phyloP scores from a whole-genome alignment of 2,329 filamentous ascomycete genomes.

The Aspergillus clavatus region DNA sequence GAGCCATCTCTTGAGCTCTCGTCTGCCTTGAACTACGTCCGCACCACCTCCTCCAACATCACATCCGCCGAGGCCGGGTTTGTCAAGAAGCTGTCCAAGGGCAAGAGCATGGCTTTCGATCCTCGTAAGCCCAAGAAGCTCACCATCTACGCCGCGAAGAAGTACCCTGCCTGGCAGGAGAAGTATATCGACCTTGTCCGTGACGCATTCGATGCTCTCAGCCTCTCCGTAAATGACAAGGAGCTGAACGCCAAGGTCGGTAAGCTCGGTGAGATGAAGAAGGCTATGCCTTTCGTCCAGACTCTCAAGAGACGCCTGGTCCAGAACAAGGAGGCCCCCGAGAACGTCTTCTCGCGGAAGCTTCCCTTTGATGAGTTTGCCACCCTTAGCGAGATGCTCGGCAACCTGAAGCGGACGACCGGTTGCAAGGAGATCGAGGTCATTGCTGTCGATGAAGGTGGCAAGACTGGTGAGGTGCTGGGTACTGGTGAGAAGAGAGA shows the following conservation, averaged over 20 bases:
- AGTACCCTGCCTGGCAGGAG: slow-evolving; percentile 86
- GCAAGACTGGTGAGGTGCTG: slow-evolving; percentile 43
- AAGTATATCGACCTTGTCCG: slow-evolving; percentile 79
- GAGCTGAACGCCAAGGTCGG: slow-evolving; percentile 70
- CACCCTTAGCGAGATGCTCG: slow-evolving; percentile 71
- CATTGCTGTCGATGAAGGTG: slow-evolving; percentile 61
- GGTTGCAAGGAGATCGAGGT: slow-evolving; percentile 68
- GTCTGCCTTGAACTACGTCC: slow-evolving; percentile 78
- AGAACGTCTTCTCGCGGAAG: slow-evolving; percentile 73
- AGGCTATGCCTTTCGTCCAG: slow-evolving; percentile 96
- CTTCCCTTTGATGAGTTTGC: slow-evolving; percentile 79
- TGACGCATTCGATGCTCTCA: slow-evolving; percentile 61
- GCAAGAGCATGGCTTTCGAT: slow-evolving; percentile 79
- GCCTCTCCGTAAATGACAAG: slow-evolving; percentile 70
- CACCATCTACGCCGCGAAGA: slow-evolving; percentile 73
- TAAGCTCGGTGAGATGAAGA: slow-evolving; percentile 81
- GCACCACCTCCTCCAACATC: slow-evolving; percentile 68
- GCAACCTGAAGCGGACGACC: slow-evolving; percentile 70
- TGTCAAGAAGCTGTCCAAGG: slow-evolving; percentile 87
- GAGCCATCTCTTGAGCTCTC: slow-evolving; percentile 62
- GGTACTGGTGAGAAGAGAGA: slow-evolving; percentile 51
- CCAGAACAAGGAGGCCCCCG: slow-evolving; percentile 57
- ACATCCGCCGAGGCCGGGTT: slow-evolving; percentile 71
- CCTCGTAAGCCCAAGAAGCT: slow-evolving; percentile 89
- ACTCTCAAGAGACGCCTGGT: slow-evolving; percentile 76